phyloP scores from a whole-genome alignment of 805 yeast genomes.

The Candida boleticola region DNA sequence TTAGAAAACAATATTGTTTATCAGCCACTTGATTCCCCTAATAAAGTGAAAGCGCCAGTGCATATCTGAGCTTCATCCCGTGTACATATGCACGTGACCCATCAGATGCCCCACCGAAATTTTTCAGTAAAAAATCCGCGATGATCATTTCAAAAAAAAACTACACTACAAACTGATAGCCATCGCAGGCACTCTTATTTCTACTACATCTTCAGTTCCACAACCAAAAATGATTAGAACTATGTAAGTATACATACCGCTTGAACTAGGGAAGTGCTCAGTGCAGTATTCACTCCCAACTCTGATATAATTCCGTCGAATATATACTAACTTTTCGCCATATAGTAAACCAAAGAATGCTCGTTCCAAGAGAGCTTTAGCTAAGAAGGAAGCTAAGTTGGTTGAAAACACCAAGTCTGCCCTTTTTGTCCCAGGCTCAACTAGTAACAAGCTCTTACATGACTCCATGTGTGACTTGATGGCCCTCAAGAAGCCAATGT shows the following conservation, averaged over 20 bases:
- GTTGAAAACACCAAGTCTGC: constrained; percentile 90
- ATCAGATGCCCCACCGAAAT: background rate
- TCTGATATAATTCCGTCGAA: too few relatives aligned
- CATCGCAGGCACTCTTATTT: too few relatives aligned
- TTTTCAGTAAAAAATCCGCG: background rate
- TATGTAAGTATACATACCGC: constrained; percentile 25
- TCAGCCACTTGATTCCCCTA: too few relatives aligned
- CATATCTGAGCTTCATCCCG: too few relatives aligned
- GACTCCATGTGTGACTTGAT: constrained; percentile 87
- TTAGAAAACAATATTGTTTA: too few relatives aligned
- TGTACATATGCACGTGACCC: too few relatives aligned
- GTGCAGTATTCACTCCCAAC: too few relatives aligned
- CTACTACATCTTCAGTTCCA: too few relatives aligned
- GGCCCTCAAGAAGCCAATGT: constrained; percentile 87
- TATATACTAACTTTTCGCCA: constrained; percentile 18
- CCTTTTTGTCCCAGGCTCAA: constrained; percentile 85
- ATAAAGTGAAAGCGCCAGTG: too few relatives aligned
- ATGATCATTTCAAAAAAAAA: constrained; percentile 1
- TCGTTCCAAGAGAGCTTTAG: constrained; percentile 91
- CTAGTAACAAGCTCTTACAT: constrained; percentile 74
- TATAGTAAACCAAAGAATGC: constrained; percentile 86
- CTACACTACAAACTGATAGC: background rate
- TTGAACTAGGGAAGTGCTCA: background rate
- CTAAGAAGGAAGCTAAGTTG: constrained; percentile 81
- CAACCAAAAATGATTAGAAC: constrained; percentile 41